phyloP scores from a whole-genome alignment of 2,329 filamentous ascomycete species.

The Trichophyton simii region DNA sequence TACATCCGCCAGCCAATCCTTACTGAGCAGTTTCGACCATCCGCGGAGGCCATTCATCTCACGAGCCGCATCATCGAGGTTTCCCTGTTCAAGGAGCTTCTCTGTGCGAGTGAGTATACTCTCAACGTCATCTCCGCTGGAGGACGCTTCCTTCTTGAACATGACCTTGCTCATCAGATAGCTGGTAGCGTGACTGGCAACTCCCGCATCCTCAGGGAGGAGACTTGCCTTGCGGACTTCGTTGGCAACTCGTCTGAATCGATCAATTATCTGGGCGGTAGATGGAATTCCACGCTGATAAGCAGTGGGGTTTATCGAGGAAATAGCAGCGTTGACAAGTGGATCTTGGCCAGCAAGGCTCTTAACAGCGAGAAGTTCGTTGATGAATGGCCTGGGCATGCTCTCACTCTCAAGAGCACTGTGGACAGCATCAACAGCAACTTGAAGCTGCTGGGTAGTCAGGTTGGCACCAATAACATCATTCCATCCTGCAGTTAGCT shows the following conservation, averaged over 20 bases:
- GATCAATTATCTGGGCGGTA: slow-evolving; percentile 75
- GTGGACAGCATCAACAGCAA: slow-evolving; percentile 86
- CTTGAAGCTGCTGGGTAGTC: slow-evolving; percentile 88
- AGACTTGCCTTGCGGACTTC: slow-evolving; percentile 93
- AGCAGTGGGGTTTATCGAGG: slow-evolving; percentile 84
- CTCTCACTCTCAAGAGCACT: slow-evolving; percentile 64
- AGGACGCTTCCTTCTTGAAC: slow-evolving; percentile 85
- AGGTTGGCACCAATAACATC: slow-evolving; percentile 80
- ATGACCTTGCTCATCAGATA: slow-evolving; percentile 83
- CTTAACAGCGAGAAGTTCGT: slow-evolving; percentile 86
- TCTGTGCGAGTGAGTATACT: slow-evolving; percentile 84
- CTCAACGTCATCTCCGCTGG: slow-evolving; percentile 80
- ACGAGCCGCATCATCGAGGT: slow-evolving; percentile 77
- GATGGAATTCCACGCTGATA: slow-evolving; percentile 88
- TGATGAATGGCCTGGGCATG: slow-evolving; percentile 71
- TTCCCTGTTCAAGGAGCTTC: slow-evolving; percentile 79
- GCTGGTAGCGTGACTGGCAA: slow-evolving; percentile 86
- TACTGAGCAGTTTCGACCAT: slow-evolving; percentile 89
- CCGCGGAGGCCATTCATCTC: slow-evolving; percentile 90
- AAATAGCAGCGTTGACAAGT: slow-evolving; percentile 84
- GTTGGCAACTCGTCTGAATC: slow-evolving; percentile 80
- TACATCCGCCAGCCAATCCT: slow-evolving; percentile 86
- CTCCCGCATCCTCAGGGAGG: slow-evolving; percentile 82
- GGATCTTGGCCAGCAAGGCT: slow-evolving; percentile 75
- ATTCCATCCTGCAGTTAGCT: slow-evolving; percentile 80